These are phyloP conservation scores for Zostera marina DNA, from an alignment of 116 monocot species.

Conservation along the genomic window DNA sequence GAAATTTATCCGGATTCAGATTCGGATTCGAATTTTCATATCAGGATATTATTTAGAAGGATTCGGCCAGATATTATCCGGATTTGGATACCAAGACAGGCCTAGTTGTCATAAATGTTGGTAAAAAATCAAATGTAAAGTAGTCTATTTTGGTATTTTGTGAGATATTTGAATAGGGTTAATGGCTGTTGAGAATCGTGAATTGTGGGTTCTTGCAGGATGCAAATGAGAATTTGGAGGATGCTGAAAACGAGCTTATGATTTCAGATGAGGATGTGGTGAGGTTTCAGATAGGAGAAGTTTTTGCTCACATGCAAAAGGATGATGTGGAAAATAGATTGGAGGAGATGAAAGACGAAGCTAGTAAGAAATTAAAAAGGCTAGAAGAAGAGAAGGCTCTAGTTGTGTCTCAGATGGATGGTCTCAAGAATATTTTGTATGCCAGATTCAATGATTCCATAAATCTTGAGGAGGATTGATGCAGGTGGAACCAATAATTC, in stretches of 20 bases:
- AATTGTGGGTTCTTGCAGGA: conserved; percentile 40
- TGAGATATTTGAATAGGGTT: not conserved
- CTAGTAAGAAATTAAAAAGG: conserved; percentile 37
- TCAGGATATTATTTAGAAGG: no score
- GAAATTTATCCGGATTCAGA: no score
- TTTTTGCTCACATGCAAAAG: conserved; percentile 67
- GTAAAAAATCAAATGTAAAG: no score
- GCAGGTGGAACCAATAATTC: not conserved
- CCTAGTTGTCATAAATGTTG: no score
- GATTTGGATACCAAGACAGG: no score
- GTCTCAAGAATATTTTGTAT: conserved; percentile 86
- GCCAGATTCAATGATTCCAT: conserved; percentile 97
- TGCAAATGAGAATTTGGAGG: conserved; percentile 80
- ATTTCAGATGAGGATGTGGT: conserved; percentile 84
- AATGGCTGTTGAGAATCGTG: not conserved
- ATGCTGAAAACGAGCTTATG: conserved; percentile 89
- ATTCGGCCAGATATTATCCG: no score
- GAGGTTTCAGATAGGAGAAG: conserved; percentile 92
- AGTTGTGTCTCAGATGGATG: conserved; percentile 64
- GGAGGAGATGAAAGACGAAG: conserved; percentile 76
- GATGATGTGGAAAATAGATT: conserved; percentile 71
- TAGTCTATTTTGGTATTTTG: no score
- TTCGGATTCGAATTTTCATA: no score
- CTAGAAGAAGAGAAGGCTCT: conserved; percentile 77
- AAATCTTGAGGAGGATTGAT: conserved; percentile 93